Conservation (phyloP, 2,329 filamentous ascomycete species). For the Cordyceps pruinosa region DNA sequence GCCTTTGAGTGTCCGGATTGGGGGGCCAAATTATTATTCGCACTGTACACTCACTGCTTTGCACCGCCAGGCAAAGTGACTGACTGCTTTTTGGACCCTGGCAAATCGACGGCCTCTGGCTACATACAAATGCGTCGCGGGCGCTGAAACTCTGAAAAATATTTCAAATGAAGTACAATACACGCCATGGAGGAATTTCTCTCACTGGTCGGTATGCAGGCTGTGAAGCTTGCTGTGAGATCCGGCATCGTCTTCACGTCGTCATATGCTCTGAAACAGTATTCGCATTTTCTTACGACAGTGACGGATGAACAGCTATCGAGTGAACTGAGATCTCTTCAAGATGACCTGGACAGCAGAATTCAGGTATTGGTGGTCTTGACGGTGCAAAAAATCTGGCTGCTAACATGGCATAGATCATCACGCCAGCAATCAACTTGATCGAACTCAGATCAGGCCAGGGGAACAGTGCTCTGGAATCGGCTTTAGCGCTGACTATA, state of each 20-base stretch:
- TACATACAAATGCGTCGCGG: not conserved
- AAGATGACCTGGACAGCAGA: conserved; percentile 72
- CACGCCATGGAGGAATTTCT: conserved; percentile 57
- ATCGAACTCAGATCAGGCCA: conserved; percentile 73
- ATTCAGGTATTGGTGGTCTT: conserved; percentile 56
- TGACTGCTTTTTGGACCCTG: not conserved
- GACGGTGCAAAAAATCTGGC: conserved; percentile 9
- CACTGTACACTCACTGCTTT: conserved; percentile 7
- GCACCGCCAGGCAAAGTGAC: conserved; percentile 1
- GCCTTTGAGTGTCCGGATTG: not conserved
- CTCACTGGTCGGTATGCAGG: conserved; percentile 53
- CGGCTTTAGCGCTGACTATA: conserved; percentile 76
- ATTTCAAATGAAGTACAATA: not conserved
- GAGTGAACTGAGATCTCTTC: conserved; percentile 61
- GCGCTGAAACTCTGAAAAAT: not conserved
- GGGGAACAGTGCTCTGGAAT: conserved; percentile 62
- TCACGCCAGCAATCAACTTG: conserved; percentile 85
- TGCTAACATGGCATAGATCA: conserved; percentile 49
- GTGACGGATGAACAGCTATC: conserved; percentile 65
- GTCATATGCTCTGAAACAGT: conserved; percentile 77
- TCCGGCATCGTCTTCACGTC: conserved; percentile 83
- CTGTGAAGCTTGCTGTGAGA: conserved; percentile 86
- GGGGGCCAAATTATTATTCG: not conserved
- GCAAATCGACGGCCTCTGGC: not conserved
- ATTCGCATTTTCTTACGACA: conserved; percentile 67